These are phyloP conservation scores for Pyrus betulifolia DNA, from an alignment of 306 rosid species.

Conservation along the genomic window DNA sequence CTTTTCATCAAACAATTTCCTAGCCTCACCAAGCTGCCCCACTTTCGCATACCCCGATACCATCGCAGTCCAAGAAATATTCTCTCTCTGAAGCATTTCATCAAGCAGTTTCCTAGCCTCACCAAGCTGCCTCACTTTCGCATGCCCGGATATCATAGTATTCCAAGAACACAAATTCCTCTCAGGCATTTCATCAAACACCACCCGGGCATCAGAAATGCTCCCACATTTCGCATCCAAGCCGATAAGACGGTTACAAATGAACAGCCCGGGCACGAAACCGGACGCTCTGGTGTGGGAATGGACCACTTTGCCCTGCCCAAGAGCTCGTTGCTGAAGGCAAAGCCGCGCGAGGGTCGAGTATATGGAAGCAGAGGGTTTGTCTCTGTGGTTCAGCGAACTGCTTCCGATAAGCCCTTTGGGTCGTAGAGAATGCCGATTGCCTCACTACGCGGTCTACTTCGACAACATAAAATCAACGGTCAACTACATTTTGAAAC, in stretches of 20 bases:
- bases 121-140: slow-evolving; percentile 34
- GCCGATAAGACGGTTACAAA: slow-evolving; percentile 44
- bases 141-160: slow-evolving; percentile 54
- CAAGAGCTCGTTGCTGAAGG: slow-evolving; percentile 44
- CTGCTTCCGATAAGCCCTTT: slow-evolving; percentile 45
- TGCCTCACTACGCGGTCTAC: slow-evolving; percentile 2
- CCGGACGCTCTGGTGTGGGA: slow-evolving; percentile 46
- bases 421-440: slow-evolving; percentile 36
- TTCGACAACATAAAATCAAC: too few species aligned
- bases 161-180: slow-evolving; percentile 71
- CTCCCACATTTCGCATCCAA: slow-evolving; percentile 54
- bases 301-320: slow-evolving; percentile 42
- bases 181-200: slow-evolving; percentile 52
- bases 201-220: slow-evolving; percentile 36
- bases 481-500: too few species aligned
- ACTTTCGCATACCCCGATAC: slow-evolving; percentile 37
- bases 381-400: slow-evolving; percentile 19
- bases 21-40: too few species aligned
- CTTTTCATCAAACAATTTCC: too few species aligned
- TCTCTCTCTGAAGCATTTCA: slow-evolving; percentile 58
- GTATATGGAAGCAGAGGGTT: slow-evolving; percentile 44
- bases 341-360: slow-evolving; percentile 38
- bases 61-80: slow-evolving; percentile 56
- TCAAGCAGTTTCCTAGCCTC: slow-evolving; percentile 50
- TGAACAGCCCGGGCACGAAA: slow-evolving; percentile 36